Evolutionary conservation across 2,329 filamentous ascomycete genomes (phyloP), one percentile per base, ranked within the genome.

Genomic region (Trichoderma afroharzianum): DNA sequence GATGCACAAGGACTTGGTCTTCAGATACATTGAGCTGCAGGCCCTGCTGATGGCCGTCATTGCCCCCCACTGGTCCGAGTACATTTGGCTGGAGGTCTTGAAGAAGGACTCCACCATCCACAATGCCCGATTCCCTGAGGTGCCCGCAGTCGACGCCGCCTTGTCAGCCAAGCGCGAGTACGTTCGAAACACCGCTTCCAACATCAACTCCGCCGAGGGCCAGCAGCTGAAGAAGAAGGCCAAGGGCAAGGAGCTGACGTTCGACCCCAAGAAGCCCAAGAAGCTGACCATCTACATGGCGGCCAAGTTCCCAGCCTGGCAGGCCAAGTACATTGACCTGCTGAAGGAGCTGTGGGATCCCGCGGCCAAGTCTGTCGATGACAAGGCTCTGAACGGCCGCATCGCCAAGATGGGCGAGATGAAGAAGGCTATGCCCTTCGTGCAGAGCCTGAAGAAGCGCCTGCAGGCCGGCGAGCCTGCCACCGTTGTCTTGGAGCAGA

Each of bases 371-470:
- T 83, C 85, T 11, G 83, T 92, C 74, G 91, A 97, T 78, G 93
- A 97, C 80, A 97, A 97, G 85, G 90, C 89, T 71, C 85, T 98
- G 61, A 93, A 90, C 77, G 90, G 90, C 75, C 88, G 90, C 78
- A 91, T 98, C 71, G 90, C 90, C 76, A 97, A 97, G 85, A 86
- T 94, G 78, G 90, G 90, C 57, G 93, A 97, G 83, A 94, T 94
- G 88, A 99, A 98, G 89, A 96, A 97, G 84, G 95, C 94, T 3
- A 98, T 98, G 95, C 96, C 96, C 0, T 98, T 98, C 79, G 91
- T 98, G 63, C 95, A 98, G 83, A 83, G 81, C 7, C 85, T 98
- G 72, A 98, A 98, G 91, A 93, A 89, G 81, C 90, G 93, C 67
- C 88, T 99, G 70, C 86, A 94, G 71, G 86, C 87, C 63, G 92